Evolutionary conservation across 2,329 filamentous ascomycete genomes (phyloP).

Genomic region (Thelonectria rubi): DNA sequence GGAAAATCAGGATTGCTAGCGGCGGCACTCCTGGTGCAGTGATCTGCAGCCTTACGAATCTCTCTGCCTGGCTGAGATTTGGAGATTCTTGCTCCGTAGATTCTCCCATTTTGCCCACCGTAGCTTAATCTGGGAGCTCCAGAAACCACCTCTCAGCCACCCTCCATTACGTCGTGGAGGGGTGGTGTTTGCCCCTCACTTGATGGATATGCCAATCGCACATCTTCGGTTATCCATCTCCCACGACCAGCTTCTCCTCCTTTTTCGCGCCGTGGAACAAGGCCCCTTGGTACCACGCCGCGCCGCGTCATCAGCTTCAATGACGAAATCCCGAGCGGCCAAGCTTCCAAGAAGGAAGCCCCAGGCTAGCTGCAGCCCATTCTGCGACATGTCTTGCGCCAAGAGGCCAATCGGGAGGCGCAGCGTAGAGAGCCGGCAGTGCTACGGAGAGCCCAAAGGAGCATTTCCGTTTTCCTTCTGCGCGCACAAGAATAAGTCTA

Average conservation of each 20-base stretch:
- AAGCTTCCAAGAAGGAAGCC: slow-evolving; percentile 14
- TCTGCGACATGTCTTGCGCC: not conserved
- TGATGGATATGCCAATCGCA: not conserved
- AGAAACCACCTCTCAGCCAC: slow-evolving; percentile 9
- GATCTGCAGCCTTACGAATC: slow-evolving; percentile 39
- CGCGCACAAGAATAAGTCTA: slow-evolving; percentile 30
- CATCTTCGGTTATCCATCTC: too few species aligned
- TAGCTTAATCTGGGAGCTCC: not conserved
- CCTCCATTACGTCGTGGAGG: slow-evolving; percentile 6
- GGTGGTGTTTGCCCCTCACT: not conserved
- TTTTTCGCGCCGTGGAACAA: slow-evolving; percentile 1
- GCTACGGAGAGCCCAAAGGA: not conserved
- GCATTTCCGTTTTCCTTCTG: not conserved
- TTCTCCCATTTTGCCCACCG: slow-evolving; percentile 1
- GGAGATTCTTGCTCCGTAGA: slow-evolving; percentile 1
- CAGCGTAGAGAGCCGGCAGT: not conserved
- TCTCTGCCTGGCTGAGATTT: not conserved
- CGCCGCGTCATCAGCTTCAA: slow-evolving; percentile 10
- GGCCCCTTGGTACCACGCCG: not conserved
- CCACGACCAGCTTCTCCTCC: not conserved
- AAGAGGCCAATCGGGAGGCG: not conserved
- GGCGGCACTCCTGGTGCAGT: slow-evolving; percentile 10
- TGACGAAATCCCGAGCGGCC: not conserved
- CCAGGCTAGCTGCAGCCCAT: slow-evolving; percentile 29
- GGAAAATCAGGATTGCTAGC: slow-evolving; percentile 10